Conservation (phyloP, 192 early-diverging fungal species). For the Lobulomyces angularis region DNA sequence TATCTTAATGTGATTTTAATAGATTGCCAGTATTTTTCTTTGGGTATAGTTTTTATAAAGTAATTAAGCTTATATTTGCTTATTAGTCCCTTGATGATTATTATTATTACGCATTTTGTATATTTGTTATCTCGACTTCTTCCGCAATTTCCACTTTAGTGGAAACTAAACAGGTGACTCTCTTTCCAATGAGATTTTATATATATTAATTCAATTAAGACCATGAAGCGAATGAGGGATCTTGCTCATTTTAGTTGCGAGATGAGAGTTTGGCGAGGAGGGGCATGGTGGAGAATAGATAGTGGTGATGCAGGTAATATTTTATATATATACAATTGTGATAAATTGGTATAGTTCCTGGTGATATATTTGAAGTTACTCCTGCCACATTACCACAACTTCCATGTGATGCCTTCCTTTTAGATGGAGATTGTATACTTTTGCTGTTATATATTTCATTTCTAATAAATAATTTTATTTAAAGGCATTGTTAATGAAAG, state of each 20-base stretch:
- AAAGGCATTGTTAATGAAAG: slow-evolving; percentile 66
- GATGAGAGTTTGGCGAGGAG: slow-evolving; percentile 56
- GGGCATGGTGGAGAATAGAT: too few relatives aligned
- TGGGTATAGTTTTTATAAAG: slow-evolving; percentile 11
- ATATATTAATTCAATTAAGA: slow-evolving; percentile 23
- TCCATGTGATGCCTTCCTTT: slow-evolving; percentile 86
- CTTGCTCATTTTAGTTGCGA: slow-evolving; percentile 81
- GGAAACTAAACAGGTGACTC: slow-evolving; percentile 62
- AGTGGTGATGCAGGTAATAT: too few relatives aligned
- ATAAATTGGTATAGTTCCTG: slow-evolving; percentile 85
- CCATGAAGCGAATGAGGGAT: slow-evolving; percentile 61
- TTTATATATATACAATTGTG: slow-evolving; percentile 14
- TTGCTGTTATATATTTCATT: too few relatives aligned
- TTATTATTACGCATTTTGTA: slow-evolving; percentile 88
- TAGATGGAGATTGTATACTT: slow-evolving; percentile 91
- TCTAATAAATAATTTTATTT: too few relatives aligned
- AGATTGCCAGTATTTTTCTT: slow-evolving; percentile 37
- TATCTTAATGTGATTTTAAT: too few relatives aligned
- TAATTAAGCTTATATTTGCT: slow-evolving; percentile 1
- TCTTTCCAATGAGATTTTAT: not conserved
- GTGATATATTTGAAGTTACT: slow-evolving; percentile 79
- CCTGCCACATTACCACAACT: slow-evolving; percentile 26
- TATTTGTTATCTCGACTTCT: slow-evolving; percentile 71
- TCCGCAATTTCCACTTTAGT: slow-evolving; percentile 67
- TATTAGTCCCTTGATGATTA: slow-evolving; percentile 76